Conservation (phyloP, 257 asterid species). For the Primulina tabacum region DNA sequence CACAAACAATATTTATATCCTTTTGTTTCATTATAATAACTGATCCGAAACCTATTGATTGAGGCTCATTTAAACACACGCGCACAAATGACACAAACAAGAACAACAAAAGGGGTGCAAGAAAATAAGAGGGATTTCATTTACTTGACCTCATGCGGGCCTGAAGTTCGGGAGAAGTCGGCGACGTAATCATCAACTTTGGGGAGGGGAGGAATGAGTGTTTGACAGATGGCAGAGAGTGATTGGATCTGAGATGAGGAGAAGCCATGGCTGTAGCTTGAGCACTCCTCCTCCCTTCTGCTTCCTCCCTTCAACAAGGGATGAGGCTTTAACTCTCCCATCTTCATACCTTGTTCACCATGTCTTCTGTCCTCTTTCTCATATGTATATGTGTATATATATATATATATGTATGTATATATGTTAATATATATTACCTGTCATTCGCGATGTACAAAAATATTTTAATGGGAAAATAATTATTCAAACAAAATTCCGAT, state of each 20-base stretch:
- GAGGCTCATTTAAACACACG: neutral
- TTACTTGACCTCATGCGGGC: conserved; percentile 52
- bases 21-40: neutral
- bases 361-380: neutral
- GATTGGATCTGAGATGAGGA: conserved; percentile 69
- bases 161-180: conserved; percentile 37
- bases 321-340: conserved; percentile 27
- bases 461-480: too few relatives aligned
- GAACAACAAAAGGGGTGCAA: neutral
- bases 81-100: neutral
- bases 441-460: neutral
- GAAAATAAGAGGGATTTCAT: neutral
- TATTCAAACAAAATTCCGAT: too few relatives aligned
- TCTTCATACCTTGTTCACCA: conserved; percentile 1
- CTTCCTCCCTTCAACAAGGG: conserved; percentile 47
- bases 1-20: neutral
- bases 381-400: too few relatives aligned
- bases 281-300: conserved; percentile 22
- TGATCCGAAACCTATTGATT: neutral
- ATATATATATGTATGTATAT: too few relatives aligned
- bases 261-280: conserved; percentile 68
- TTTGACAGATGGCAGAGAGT: conserved; percentile 56
- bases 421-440: neutral
- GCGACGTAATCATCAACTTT: neutral
- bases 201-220: conserved; percentile 67